Evolutionary conservation across 2,329 filamentous ascomycete genomes (phyloP), one percentile per base, ranked within the genome.

Genomic region (Chaetomium olivaceum): DNA sequence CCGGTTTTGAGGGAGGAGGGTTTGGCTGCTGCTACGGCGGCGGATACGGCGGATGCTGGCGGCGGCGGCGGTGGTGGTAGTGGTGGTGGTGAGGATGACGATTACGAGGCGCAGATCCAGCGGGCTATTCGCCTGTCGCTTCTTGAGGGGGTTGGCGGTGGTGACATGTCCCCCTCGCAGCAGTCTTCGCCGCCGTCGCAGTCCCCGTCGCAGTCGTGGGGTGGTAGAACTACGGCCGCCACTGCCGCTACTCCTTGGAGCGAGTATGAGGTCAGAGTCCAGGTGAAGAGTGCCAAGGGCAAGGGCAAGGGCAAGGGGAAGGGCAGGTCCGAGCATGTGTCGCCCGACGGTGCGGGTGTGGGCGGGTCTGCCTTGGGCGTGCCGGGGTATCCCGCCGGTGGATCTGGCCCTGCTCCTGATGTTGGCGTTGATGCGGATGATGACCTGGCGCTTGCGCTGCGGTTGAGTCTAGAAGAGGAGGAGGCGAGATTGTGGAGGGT

Each of bases 91-190:
- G 83, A 82, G 57, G 83, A 87, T 27, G 82, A 82, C 57, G 83
- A 87, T 23, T 87, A 85, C 66, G 87, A 89, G 72, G 80, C 82
- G 59, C 85, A 87, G 71, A 82, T 89, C 11, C 86, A 89, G 75
- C 82, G 85, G 61, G 87, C 87, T 1, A 86, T 89, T 48, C 83
- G 86, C 0, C 77, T 89, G 11, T 88, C 85, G 2, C 76, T 89
- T 7, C 77, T 88, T 60, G 86, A 89, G 69, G 80, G 81, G 6
- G 80, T 81, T 46, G 81, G n/a, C n/a, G n/a, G n/a, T n/a, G n/a
- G 84, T 61, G 82, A 73, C 1, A 80, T 21, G 31, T 29, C 31
- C 16, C 48, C 21, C 14, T 43, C 48, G 4, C 23, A 51, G 2
- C 27, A 50, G 36, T 31, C 12, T 11, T 36, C 25, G 36, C 33